Percentiles rank a stretch among this genome's conserved stretches.
These are phyloP conservation scores for Scytalidium lignicola DNA, from an alignment of 2,329 filamentous ascomycete species.

Conservation along the genomic window DNA sequence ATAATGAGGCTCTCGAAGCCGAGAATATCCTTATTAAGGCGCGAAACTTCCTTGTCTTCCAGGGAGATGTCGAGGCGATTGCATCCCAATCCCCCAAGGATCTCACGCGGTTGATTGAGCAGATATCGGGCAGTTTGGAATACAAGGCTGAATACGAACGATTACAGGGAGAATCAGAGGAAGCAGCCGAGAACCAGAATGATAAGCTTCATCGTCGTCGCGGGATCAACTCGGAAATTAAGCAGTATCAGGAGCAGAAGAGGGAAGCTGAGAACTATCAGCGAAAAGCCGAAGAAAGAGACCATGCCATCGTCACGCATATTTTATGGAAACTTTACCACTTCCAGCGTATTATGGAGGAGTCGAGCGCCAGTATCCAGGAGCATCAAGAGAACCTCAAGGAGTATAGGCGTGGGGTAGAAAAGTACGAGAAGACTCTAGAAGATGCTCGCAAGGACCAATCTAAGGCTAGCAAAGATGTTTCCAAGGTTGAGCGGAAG, in stretches of 20 bases:
- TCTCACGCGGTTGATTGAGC: constrained; percentile 88
- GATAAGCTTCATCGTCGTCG: constrained; percentile 84
- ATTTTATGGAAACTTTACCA: constrained; percentile 96
- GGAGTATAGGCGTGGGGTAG: constrained; percentile 82
- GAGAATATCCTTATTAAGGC: constrained; percentile 99
- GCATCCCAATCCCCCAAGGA: constrained; percentile 93
- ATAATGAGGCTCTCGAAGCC: constrained; percentile 85
- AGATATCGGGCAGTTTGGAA: constrained; percentile 94
- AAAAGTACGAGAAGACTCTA: constrained; percentile 74
- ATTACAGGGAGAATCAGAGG: constrained; percentile 80
- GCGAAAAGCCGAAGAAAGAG: constrained; percentile 82
- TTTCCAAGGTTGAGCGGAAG: constrained; percentile 74
- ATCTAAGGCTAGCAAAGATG: constrained; percentile 67
- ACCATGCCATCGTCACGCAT: constrained; percentile 86
- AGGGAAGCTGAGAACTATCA: constrained; percentile 91
- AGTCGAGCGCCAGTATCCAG: constrained; percentile 84
- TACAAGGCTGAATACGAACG: constrained; percentile 91
- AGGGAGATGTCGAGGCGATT: constrained; percentile 96
- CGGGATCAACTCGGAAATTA: constrained; percentile 96
- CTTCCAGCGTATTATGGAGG: constrained; percentile 88
- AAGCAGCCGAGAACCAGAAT: constrained; percentile 81
- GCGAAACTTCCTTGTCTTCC: constrained; percentile 95
- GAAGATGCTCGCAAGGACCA: constrained; percentile 84
- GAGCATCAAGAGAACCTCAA: constrained; percentile 93
- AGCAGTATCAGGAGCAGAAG: constrained; percentile 96